Evolutionary conservation across 768 basidiomycete genomes (phyloP).

Genomic region (Collybia mongolica): DNA sequence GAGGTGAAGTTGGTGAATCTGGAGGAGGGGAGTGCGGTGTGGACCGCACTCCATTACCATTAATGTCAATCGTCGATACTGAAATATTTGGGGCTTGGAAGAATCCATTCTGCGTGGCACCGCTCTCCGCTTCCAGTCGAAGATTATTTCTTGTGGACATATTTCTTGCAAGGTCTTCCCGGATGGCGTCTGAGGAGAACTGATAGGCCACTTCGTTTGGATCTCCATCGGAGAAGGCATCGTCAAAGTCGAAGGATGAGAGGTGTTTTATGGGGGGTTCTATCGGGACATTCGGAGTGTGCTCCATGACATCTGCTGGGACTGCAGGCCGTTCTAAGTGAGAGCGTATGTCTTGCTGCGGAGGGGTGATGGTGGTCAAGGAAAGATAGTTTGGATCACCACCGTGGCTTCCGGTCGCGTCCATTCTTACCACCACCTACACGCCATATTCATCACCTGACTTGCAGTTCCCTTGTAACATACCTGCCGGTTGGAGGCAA

Average conservation of each 20-base stretch:
- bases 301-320: conserved; percentile 10
- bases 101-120: conserved; percentile 31
- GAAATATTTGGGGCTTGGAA: conserved; percentile 40
- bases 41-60: conserved; percentile 27
- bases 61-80: conserved; percentile 59
- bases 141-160: conserved; percentile 32
- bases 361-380: conserved; percentile 9
- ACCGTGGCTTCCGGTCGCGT: not conserved
- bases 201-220: conserved; percentile 46
- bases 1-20: conserved; percentile 22
- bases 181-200: conserved; percentile 61
- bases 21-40: conserved; percentile 15
- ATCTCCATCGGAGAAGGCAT: conserved; percentile 65
- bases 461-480: too few relatives aligned
- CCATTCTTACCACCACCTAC: too few relatives aligned
- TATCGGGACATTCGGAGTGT: conserved; percentile 5
- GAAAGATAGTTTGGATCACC: not conserved
- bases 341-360: not conserved
- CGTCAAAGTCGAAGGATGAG: conserved; percentile 50
- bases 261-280: conserved; percentile 19
- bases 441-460: too few relatives aligned
- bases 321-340: too few relatives aligned
- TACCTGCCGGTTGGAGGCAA: too few relatives aligned
- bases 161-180: conserved; percentile 58
- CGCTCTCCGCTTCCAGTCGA: conserved; percentile 29